Evolutionary conservation across 2,329 filamentous ascomycete species (phyloP).

Genomic region (Verticillium longisporum): DNA sequence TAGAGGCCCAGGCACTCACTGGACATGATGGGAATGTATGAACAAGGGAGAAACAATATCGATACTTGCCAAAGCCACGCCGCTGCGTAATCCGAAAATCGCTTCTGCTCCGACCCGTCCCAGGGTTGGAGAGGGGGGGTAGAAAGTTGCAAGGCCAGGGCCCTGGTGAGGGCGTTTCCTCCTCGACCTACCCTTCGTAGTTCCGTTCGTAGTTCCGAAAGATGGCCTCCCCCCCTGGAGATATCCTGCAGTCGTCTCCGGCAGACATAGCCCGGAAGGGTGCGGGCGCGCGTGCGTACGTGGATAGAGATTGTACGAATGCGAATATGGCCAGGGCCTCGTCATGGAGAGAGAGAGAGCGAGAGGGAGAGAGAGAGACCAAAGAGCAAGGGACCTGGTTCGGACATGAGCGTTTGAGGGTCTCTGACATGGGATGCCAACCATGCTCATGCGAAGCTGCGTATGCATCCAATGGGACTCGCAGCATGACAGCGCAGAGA

Average conservation of each 20-base stretch:
- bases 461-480: not conserved
- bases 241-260: not conserved
- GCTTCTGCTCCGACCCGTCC: no score
- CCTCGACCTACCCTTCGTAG: no score
- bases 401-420: not conserved
- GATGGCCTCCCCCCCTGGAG: no score
- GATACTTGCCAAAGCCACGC: no score
- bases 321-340: not conserved
- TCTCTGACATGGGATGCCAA: not conserved
- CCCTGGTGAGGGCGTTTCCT: no score
- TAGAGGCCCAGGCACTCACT: not conserved
- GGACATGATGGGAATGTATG: not conserved
- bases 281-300: not conserved
- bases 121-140: no score
- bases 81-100: no score
- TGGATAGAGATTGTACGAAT: not conserved
- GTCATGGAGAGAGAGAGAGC: not conserved
- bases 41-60: not conserved
- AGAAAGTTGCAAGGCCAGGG: no score
- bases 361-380: not conserved
- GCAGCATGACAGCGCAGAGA: not conserved
- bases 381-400: not conserved
- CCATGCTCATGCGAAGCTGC: not conserved
- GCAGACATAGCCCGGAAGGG: not conserved
- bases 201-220: no score